phyloP scores from a whole-genome alignment of 768 basidiomycete species.

The Macrolepiota fuliginosa region DNA sequence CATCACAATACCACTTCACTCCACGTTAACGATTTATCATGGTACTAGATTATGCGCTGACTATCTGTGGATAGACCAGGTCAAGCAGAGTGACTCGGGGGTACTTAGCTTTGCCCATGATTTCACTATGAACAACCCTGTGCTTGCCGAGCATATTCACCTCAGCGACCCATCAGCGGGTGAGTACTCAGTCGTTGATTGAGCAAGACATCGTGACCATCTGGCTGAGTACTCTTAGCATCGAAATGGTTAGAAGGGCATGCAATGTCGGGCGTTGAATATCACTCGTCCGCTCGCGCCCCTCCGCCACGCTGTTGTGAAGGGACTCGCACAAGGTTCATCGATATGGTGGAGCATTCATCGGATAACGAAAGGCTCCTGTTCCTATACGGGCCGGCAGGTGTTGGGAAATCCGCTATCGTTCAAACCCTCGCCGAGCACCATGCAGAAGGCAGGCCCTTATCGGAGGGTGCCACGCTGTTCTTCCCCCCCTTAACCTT shows the following conservation, averaged over 20 bases:
- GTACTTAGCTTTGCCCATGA: too few species aligned
- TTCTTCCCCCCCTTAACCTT: not conserved
- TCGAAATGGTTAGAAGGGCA: not conserved
- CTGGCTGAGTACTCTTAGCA: not conserved
- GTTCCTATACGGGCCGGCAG: not conserved
- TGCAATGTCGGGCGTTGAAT: not conserved
- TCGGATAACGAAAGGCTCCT: not conserved
- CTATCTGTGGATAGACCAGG: too few species aligned
- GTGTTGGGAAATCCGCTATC: conserved; percentile 4
- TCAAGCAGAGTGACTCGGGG: too few species aligned
- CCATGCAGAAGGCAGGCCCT: not conserved
- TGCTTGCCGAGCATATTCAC: too few species aligned
- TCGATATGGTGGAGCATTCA: not conserved
- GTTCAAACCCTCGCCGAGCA: not conserved
- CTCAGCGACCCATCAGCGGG: too few species aligned
- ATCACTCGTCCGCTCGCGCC: not conserved
- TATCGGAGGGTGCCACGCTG: not conserved
- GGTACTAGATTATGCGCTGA: too few species aligned
- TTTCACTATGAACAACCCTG: too few species aligned
- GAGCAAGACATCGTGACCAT: too few species aligned
- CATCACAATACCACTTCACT: too few species aligned
- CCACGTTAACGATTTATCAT: too few species aligned
- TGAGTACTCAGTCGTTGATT: too few species aligned
- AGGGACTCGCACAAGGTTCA: not conserved
- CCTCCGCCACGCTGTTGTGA: not conserved